Evolutionary conservation across 371 early-diverging fungal genomes (phyloP), one percentile per base, ranked within the genome.

Genomic region (Thermomucor indicae-seudaticae): DNA sequence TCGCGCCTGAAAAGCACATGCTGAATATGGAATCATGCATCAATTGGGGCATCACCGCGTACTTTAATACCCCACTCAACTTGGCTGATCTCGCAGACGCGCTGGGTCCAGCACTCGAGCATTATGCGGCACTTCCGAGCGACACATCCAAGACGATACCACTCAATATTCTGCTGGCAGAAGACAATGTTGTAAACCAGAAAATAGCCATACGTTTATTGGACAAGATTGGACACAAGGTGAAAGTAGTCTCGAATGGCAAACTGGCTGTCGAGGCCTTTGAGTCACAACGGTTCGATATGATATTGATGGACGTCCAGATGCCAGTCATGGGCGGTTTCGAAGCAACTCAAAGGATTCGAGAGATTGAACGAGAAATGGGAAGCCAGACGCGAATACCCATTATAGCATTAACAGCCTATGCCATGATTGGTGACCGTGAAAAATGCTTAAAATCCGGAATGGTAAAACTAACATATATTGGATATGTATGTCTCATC

Each of bases 111-210:
- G 86, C 86, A 3, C 66, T 88, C 28, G 86, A 84, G 60, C 78
- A 75, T 7, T 71, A 81, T 49, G 80, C 79, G 23, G 67, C 78
- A 1, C 46, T 83, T 34, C 77, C 83, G 7, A 70, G 68, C 22
- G 80, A 81, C 42, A 64, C 81, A 17, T 47, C 55, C 17, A 66
- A 69, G 41, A 67, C 69, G 7, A 62, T 64, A 12, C 82, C 81
- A 1, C 59, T 89, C 44, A 66, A 82, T 31, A 85, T 91, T 45
- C 60, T 91, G 25, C 60, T 91, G 27, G 90, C 88, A 7, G 91
- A 89, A 62, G 91, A 89, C 55, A 89, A 91, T 49, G 68, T 83
- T 27, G 86, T 91, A 46, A 91, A 91, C 60, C 89, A 88, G 49
- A 86, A 83, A 62, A 55, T 91, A 41, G 87, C 86, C 0, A 69